Percentiles rank a stretch among this genome's conserved stretches.
Evolutionary conservation across 805 yeast genomes (phyloP).

Genomic region (Scheffersomyces lignosus): DNA sequence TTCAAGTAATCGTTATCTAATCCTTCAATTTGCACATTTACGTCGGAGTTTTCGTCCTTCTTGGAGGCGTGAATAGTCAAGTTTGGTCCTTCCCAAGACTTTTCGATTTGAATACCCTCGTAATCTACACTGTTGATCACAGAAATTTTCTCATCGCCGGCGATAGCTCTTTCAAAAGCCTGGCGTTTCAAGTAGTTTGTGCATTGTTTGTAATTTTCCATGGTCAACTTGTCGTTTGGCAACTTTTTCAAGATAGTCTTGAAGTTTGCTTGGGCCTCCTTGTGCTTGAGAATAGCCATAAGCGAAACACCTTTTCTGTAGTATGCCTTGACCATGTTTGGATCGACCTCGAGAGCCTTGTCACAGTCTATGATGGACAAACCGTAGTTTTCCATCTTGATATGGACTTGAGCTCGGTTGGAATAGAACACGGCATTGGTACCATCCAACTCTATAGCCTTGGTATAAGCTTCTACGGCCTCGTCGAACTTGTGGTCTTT

Average conservation of each 20-base stretch:
- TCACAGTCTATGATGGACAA: constrained; percentile 79
- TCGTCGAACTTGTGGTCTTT: constrained; percentile 61
- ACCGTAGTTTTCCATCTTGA: constrained; percentile 85
- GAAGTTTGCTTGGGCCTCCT: constrained; percentile 71
- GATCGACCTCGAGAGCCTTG: constrained; percentile 65
- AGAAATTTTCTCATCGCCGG: constrained; percentile 61
- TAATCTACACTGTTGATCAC: constrained; percentile 49
- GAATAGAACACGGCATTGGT: constrained; percentile 64
- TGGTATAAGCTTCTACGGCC: constrained; percentile 71
- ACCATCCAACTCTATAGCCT: constrained; percentile 68
- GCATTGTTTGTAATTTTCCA: constrained; percentile 60
- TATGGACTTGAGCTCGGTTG: constrained; percentile 87
- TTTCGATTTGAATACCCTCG: constrained; percentile 50
- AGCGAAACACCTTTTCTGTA: constrained; percentile 85
- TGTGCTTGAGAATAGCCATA: constrained; percentile 73
- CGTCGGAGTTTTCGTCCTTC: constrained; percentile 16
- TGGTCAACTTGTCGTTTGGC: constrained; percentile 71
- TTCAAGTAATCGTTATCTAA: constrained; percentile 58
- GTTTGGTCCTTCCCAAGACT: constrained; percentile 58
- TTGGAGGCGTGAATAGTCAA: constrained; percentile 43
- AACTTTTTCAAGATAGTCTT: constrained; percentile 57
- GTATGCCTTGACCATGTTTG: constrained; percentile 71
- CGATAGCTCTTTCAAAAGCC: constrained; percentile 86
- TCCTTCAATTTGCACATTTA: constrained; percentile 33
- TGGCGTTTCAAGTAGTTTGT: constrained; percentile 64